Base-by-base conservation (phyloP, 1,284 basidiomycete genomes). In the Malassezia brasiliensis region DNA sequence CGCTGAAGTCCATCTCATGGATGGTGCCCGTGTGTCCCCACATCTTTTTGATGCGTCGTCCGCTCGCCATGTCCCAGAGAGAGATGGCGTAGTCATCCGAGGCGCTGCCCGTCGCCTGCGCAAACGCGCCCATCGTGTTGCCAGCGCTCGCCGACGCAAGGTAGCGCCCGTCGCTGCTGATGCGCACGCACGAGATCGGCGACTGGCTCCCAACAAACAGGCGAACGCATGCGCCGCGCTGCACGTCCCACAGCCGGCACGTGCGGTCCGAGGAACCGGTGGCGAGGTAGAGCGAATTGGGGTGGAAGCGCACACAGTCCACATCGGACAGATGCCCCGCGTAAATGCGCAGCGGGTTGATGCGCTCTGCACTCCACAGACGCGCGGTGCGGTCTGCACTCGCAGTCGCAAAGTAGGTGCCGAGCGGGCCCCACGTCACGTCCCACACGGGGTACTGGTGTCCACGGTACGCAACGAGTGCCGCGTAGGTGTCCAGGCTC, bases 381-480 rank as follows among this genome's bases (percentile, higher is more conserved):
- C 93, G 81, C 0, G 94, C 94, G 2, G 94, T 96, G 60, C 88
- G 80, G 76, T 99, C 94, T 47, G 93, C 80, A 71, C 89, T 91
- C 5, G 83, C 90, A 11, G 89, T 93, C 0, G 93, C 93, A 76
- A 99, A 99, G 77, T 98, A 96, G n/a, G 93, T 84, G 5, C 94
- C 93, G 78, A 89, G 83, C 7, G 93, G 91, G 63, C 88, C 90
- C 94, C 94, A 99, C 74, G 96, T 85, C 9, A 94, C 89, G 66
- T 96, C 91, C 94, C 94, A 99, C 0, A 99, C 85, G 0, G 94
- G 91, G 74, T 94, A 91, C 72, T 93, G 86, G 71, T 99, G 94
- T 0, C 94, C 94, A 19, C 90, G 82, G 75, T 93, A 99, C 6
- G 86, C 89, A 5, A 91, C 90, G 8, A 98, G 78, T 64, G 94